Evolutionary conservation across 108 stramenopile species (phyloP).

Genomic region (Hondaea fermentalgiana): DNA sequence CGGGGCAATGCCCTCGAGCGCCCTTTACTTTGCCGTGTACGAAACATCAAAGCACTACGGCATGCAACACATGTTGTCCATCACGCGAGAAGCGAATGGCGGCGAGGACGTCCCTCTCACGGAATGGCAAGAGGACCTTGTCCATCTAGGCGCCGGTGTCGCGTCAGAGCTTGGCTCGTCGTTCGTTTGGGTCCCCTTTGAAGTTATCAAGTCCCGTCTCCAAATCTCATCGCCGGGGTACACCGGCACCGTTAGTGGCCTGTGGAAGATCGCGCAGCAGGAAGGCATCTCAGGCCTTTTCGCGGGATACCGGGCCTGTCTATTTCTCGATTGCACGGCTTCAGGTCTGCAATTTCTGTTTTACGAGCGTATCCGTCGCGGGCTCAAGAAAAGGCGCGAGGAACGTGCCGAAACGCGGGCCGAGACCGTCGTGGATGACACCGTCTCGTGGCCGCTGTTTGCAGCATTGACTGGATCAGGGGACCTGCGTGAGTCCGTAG

Average conservation of each 20-base stretch:
- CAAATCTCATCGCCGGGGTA: slow-evolving; percentile 8
- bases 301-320: neutral
- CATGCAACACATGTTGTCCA: neutral
- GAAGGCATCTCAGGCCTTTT: slow-evolving; percentile 13
- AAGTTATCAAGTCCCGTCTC: slow-evolving; percentile 22
- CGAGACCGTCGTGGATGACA: too few species aligned
- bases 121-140: neutral
- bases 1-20: neutral
- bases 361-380: slow-evolving; percentile 15
- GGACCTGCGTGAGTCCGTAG: neutral
- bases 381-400: neutral
- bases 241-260: neutral
- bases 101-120: neutral
- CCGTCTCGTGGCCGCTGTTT: too few species aligned
- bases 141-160: neutral
- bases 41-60: neutral
- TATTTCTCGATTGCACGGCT: neutral
- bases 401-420: too few species aligned
- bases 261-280: neutral
- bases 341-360: slow-evolving; percentile 2
- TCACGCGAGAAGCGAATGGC: neutral
- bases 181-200: neutral
- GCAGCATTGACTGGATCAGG: neutral
- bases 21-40: slow-evolving; percentile 17
- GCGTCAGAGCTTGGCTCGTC: slow-evolving; percentile 5